phyloP scores from a whole-genome alignment of 2,329 filamentous ascomycete species.

The Amesomyces nigricolor region DNA sequence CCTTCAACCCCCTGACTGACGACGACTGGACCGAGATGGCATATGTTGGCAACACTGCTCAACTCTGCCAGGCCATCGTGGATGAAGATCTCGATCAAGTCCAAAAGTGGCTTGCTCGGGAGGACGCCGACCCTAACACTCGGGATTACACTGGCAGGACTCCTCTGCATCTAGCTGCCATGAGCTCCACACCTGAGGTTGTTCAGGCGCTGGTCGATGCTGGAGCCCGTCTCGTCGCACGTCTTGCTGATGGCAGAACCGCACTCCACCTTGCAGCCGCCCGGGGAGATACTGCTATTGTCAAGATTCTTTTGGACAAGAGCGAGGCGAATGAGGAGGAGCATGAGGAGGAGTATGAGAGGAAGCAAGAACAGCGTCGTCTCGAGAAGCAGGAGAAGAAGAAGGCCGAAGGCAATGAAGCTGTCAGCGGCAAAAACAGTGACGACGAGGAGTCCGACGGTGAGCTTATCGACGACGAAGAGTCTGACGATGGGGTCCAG shows the following conservation, averaged over 20 bases:
- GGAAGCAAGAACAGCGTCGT: conserved; percentile 45
- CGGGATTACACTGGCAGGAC: conserved; percentile 75
- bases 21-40: conserved; percentile 90
- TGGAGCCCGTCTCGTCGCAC: conserved; percentile 66
- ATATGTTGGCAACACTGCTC: conserved; percentile 73
- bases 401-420: conserved; percentile 28
- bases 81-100: conserved; percentile 67
- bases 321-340: conserved; percentile 68
- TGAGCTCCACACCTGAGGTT: conserved; percentile 61
- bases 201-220: conserved; percentile 66
- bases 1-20: conserved; percentile 74
- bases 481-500: conserved; percentile 45
- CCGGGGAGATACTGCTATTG: conserved; percentile 61
- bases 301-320: conserved; percentile 66
- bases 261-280: conserved; percentile 76
- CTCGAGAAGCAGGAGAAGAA: conserved; percentile 29
- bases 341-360: conserved; percentile 43
- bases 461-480: conserved; percentile 41
- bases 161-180: conserved; percentile 70
- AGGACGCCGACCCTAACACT: conserved; percentile 63
- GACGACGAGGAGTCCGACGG: conserved; percentile 38
- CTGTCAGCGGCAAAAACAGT: neutral
- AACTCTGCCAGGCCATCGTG: conserved; percentile 75
- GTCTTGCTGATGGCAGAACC: conserved; percentile 73
- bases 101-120: conserved; percentile 61